These are phyloP conservation scores for Fusarium torreyae DNA, from an alignment of 2,329 filamentous ascomycete genomes.

Conservation along the genomic window DNA sequence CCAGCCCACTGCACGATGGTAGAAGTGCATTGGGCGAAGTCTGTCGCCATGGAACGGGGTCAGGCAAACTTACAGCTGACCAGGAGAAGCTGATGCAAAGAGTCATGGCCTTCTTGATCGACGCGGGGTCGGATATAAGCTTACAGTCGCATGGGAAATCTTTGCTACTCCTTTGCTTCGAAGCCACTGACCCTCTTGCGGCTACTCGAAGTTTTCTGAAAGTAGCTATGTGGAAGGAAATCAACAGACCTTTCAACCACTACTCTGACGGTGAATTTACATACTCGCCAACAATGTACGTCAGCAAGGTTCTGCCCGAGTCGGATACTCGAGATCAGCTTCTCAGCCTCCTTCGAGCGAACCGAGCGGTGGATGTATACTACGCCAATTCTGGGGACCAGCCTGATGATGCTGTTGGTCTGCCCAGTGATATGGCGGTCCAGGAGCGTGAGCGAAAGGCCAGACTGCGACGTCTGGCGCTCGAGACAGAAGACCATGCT, in stretches of 20 bases:
- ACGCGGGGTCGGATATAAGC: constrained; percentile 69
- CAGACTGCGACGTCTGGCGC: constrained; percentile 60
- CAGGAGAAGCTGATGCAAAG: constrained; percentile 70
- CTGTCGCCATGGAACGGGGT: constrained; percentile 69
- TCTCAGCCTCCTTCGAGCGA: constrained; percentile 64
- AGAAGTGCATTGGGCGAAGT: constrained; percentile 75
- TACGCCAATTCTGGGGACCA: constrained; percentile 69
- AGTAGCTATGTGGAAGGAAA: constrained; percentile 74
- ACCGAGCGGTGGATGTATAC: constrained; percentile 68
- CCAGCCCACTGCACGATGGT: constrained; percentile 73
- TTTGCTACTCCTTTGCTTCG: constrained; percentile 71
- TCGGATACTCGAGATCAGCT: constrained; percentile 60
- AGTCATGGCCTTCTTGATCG: constrained; percentile 70
- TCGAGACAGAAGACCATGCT: constrained; percentile 65
- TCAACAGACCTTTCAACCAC: constrained; percentile 73
- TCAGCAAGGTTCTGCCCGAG: constrained; percentile 62
- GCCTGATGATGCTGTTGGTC: constrained; percentile 66
- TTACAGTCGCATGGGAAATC: constrained; percentile 72
- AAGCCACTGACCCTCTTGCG: constrained; percentile 67
- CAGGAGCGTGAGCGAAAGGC: constrained; percentile 67
- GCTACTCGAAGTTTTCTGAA: constrained; percentile 73
- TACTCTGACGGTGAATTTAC: constrained; percentile 67
- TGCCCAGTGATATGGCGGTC: constrained; percentile 65
- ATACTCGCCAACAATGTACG: constrained; percentile 77
- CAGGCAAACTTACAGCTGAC: constrained; percentile 60